Conservation (phyloP, 75 land plant species). For the Picea glauca region DNA sequence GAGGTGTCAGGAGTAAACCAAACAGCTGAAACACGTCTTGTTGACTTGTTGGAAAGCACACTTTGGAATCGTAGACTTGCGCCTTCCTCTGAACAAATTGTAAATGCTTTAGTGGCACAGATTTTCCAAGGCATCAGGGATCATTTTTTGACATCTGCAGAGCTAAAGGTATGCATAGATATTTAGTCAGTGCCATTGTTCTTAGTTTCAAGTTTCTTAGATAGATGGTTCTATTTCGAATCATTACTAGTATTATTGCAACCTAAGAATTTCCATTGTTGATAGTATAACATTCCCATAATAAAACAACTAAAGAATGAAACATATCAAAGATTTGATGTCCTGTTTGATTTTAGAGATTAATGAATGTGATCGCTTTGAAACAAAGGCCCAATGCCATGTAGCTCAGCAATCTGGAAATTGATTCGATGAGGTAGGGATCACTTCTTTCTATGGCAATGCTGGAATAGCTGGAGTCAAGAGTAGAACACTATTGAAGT, state of each 20-base stretch:
- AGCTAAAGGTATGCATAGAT: slow-evolving; percentile 60
- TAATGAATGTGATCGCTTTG: neutral
- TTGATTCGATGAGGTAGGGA: neutral
- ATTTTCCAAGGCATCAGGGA: slow-evolving; percentile 95
- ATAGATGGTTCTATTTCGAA: neutral
- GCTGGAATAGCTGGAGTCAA: neutral
- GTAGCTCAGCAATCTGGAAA: neutral
- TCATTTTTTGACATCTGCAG: slow-evolving; percentile 83
- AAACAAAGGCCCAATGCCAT: neutral
- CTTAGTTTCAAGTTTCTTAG: neutral
- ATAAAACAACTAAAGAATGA: neutral
- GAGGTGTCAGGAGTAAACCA: slow-evolving; percentile 37
- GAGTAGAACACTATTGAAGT: neutral
- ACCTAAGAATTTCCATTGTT: neutral
- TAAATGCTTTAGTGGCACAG: slow-evolving; percentile 87
- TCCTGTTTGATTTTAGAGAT: neutral
- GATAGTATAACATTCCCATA: neutral
- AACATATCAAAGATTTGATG: neutral
- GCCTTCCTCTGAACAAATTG: slow-evolving; percentile 91
- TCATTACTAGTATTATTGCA: neutral
- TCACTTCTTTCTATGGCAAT: neutral
- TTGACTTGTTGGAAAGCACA: slow-evolving; percentile 90
- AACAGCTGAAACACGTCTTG: slow-evolving; percentile 74
- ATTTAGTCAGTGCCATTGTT: neutral
- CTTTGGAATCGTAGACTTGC: slow-evolving; percentile 94